These are phyloP conservation scores for Falciphora oryzae DNA, from an alignment of 2,329 filamentous ascomycete species.

Conservation along the genomic window DNA sequence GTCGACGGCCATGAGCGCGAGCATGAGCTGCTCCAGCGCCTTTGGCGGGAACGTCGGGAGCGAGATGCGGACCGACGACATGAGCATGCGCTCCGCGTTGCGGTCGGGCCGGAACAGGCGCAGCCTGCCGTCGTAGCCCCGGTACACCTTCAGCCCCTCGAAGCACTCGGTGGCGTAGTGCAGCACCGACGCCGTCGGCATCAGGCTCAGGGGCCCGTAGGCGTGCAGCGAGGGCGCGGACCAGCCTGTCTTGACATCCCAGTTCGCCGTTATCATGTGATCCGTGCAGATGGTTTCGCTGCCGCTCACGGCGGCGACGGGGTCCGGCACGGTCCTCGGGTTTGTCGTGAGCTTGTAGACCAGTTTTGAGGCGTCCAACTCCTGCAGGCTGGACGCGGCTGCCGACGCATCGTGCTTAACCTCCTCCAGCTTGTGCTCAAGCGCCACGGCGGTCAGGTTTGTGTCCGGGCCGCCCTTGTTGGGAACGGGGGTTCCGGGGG, in stretches of 20 bases:
- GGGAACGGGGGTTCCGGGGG: slow-evolving; percentile 28
- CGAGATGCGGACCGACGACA: slow-evolving; percentile 60
- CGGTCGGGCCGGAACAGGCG: slow-evolving; percentile 72
- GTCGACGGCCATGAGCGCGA: slow-evolving; percentile 66
- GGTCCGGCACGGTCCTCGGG: slow-evolving; percentile 47
- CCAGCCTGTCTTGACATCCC: slow-evolving; percentile 65
- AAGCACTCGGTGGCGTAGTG: slow-evolving; percentile 93
- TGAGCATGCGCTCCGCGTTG: slow-evolving; percentile 61
- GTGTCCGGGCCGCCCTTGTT: slow-evolving; percentile 37
- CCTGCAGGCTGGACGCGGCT: slow-evolving; percentile 43
- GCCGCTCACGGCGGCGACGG: slow-evolving; percentile 40
- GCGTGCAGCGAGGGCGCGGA: slow-evolving; percentile 65
- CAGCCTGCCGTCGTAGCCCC: slow-evolving; percentile 68
- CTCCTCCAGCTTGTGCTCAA: slow-evolving; percentile 42
- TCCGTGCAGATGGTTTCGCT: slow-evolving; percentile 63
- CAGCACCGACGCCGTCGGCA: slow-evolving; percentile 73
- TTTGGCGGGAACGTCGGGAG: slow-evolving; percentile 66
- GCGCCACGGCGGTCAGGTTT: slow-evolving; percentile 46
- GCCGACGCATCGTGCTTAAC: slow-evolving; percentile 22
- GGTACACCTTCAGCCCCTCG: slow-evolving; percentile 77
- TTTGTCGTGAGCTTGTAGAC: slow-evolving; percentile 45
- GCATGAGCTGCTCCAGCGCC: slow-evolving; percentile 69
- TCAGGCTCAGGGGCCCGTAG: slow-evolving; percentile 70
- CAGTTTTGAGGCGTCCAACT: slow-evolving; percentile 57
- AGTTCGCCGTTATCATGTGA: slow-evolving; percentile 77